A percentile compares a stretch with the other conserved stretches of the same genome.
These are phyloP conservation scores for Castanea sativa DNA, from an alignment of 306 rosid species.

Conservation along the genomic window DNA sequence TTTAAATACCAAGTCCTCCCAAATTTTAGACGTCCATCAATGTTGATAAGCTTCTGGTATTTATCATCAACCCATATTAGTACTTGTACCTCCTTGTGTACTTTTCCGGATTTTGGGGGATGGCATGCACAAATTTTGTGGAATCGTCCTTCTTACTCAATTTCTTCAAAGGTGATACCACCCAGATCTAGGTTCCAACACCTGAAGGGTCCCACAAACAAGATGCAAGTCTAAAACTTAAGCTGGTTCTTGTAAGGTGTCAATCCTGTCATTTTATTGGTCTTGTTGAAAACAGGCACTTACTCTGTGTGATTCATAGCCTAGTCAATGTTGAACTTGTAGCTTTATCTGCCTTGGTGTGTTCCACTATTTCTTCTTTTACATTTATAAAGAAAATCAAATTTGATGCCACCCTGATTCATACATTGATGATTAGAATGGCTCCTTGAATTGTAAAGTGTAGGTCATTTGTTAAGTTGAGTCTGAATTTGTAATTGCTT, in stretches of 20 bases:
- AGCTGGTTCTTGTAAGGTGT: background rate
- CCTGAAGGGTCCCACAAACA: background rate
- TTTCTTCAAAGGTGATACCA: background rate
- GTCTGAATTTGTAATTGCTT: constrained; percentile 23
- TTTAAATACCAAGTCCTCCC: background rate
- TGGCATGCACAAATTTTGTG: too few species aligned
- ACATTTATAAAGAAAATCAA: background rate
- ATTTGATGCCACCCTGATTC: background rate
- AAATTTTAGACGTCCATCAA: background rate
- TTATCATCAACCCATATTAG: background rate
- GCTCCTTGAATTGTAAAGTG: background rate
- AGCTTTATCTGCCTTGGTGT: background rate
- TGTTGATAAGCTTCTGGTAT: background rate
- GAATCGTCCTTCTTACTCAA: background rate
- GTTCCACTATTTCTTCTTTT: background rate
- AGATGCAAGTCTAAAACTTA: background rate
- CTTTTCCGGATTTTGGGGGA: background rate
- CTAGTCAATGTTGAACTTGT: background rate
- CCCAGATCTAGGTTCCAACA: background rate
- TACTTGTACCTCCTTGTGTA: background rate
- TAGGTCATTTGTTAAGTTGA: background rate
- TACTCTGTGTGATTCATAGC: background rate
- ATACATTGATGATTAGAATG: background rate
- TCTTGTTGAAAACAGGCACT: background rate
- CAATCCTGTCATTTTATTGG: background rate